Conservation (phyloP, 2,329 filamentous ascomycete genomes). For the Xylaria sp. region DNA sequence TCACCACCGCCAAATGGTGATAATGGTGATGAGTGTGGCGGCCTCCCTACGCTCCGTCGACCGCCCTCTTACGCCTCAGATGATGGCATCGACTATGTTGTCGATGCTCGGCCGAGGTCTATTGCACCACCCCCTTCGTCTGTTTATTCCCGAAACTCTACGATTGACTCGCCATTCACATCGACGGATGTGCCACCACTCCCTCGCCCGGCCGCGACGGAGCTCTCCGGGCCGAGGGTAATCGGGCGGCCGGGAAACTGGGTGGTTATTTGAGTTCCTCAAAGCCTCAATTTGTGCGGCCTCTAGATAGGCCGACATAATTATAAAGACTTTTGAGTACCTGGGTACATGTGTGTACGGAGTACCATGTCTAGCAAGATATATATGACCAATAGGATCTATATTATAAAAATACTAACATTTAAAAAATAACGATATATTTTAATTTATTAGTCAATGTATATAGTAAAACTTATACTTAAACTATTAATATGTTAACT, state of each 20-base stretch:
- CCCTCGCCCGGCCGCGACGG: conserved; percentile 55
- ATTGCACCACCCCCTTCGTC: conserved; percentile 48
- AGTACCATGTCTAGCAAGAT: too few relatives aligned
- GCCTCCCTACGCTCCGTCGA: conserved; percentile 47
- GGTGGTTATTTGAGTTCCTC: background rate
- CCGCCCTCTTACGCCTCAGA: conserved; percentile 81
- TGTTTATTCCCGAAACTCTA: conserved; percentile 25
- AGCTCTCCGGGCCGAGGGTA: conserved; percentile 23
- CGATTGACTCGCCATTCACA: conserved; percentile 50
- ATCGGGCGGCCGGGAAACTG: background rate
- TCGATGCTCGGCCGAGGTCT: conserved; percentile 68
- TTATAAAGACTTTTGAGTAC: background rate
- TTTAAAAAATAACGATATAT: too few relatives aligned
- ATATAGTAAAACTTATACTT: too few relatives aligned
- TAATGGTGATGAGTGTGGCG: conserved; percentile 13
- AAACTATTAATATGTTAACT: too few relatives aligned
- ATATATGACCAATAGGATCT: too few relatives aligned
- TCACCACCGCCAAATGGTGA: conserved; percentile 1
- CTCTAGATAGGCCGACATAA: background rate
- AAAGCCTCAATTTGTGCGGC: background rate
- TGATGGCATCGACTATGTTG: conserved; percentile 74
- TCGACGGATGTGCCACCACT: conserved; percentile 54
- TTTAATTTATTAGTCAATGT: too few relatives aligned
- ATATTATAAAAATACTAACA: too few relatives aligned
- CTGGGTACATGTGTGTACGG: too few relatives aligned